phyloP scores from a whole-genome alignment of 2,329 filamentous ascomycete genomes.

The Cladosporium phlei region DNA sequence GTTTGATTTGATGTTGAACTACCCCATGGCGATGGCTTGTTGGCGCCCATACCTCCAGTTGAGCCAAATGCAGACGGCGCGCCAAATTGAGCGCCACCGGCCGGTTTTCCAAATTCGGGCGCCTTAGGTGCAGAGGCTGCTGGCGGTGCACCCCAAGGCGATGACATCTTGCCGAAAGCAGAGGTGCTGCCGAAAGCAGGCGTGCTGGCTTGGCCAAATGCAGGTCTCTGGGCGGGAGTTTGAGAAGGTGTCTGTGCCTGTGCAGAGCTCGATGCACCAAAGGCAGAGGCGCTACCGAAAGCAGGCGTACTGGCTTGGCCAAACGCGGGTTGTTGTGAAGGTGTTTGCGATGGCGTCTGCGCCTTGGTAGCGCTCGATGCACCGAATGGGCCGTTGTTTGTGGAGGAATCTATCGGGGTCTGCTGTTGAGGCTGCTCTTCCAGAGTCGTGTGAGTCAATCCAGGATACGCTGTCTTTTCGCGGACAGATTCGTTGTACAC shows the following conservation, averaged over 20 bases:
- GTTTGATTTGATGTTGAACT: conserved; percentile 6
- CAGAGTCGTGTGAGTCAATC: conserved; percentile 49
- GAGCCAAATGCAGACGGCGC: conserved; percentile 20
- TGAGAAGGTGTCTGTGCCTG: conserved; percentile 7
- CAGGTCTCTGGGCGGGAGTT: no score
- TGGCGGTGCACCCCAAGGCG: conserved; percentile 25
- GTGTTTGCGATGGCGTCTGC: conserved; percentile 11
- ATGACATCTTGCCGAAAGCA: conserved; percentile 23
- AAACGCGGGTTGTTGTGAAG: no score
- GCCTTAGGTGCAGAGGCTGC: conserved; percentile 8
- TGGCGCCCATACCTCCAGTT: conserved; percentile 21
- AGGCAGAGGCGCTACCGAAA: conserved; percentile 25
- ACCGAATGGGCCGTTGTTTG: no score
- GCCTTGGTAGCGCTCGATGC: conserved; percentile 14
- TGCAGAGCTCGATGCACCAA: conserved; percentile 23
- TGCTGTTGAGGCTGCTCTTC: conserved; percentile 23
- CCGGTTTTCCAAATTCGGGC: conserved; percentile 21
- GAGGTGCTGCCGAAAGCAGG: conserved; percentile 23
- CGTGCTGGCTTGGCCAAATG: conserved; percentile 26
- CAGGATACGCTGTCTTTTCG: conserved; percentile 66
- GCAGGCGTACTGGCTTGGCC: conserved; percentile 23
- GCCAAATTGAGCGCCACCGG: conserved; percentile 14
- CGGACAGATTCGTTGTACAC: conserved; percentile 84
- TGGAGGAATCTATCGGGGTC: no score
- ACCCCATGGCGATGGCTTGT: conserved; percentile 25